A percentile compares a stretch with the other conserved stretches of the same genome.
Conservation (phyloP, 192 early-diverging fungal genomes). For the Podila epicladia region DNA sequence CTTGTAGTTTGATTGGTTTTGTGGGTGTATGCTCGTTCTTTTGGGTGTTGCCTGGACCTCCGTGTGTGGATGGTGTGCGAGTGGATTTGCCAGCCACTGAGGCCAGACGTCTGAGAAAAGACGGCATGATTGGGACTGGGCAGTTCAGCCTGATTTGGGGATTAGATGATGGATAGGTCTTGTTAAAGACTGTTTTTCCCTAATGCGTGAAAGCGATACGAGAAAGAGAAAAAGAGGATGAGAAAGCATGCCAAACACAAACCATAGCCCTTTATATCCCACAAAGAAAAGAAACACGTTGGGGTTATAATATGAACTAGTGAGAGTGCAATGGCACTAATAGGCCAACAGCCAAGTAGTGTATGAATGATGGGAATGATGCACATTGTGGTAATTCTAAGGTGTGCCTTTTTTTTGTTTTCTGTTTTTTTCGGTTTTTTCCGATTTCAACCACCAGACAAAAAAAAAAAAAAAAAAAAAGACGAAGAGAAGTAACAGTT, state of each 20-base stretch:
- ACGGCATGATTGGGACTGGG: slow-evolving; percentile 1
- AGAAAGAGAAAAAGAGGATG: slow-evolving; percentile 3
- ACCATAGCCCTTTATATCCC: neutral
- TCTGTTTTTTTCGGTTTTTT: neutral
- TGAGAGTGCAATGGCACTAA: neutral
- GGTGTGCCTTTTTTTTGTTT: neutral
- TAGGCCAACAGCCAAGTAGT: neutral
- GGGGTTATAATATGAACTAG: neutral
- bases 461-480: neutral
- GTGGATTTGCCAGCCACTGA: slow-evolving; percentile 1
- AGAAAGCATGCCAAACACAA: neutral
- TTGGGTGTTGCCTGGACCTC: neutral
- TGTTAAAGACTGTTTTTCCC: neutral
- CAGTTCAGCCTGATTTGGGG: neutral
- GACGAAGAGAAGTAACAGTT: no score
- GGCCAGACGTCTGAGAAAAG: slow-evolving; percentile 10
- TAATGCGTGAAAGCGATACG: neutral
- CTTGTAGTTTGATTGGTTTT: neutral
- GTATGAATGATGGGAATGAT: neutral
- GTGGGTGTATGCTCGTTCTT: neutral
- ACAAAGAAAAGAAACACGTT: neutral
- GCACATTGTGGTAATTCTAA: neutral
- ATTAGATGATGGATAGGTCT: neutral
- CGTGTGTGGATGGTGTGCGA: neutral
- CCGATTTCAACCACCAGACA: neutral